Evolutionary conservation across 2,329 filamentous ascomycete species (phyloP).

Genomic region (Pseudocercospora musae): DNA sequence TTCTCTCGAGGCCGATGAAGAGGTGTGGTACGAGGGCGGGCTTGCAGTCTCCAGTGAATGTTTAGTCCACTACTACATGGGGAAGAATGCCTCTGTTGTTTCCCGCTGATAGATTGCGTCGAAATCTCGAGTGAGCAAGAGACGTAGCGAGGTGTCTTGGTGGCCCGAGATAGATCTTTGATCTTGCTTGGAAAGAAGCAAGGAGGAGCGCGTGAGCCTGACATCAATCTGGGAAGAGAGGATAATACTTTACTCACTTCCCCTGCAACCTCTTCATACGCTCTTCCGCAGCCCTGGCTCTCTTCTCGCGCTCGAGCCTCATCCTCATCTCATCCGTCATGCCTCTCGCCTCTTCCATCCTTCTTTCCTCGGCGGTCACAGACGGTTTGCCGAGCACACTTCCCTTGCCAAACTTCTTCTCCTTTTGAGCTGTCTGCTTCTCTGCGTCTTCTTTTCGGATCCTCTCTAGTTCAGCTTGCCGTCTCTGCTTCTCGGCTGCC

Average conservation of each 20-base stretch:
- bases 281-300: constrained; percentile 88
- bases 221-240: not conserved
- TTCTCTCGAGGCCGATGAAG: too few relatives aligned
- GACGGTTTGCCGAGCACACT: constrained; percentile 51
- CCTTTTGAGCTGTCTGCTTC: constrained; percentile 48
- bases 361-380: constrained; percentile 75
- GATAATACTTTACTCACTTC: constrained; percentile 7
- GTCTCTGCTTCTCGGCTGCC: constrained; percentile 56
- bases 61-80: too few relatives aligned
- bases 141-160: too few relatives aligned
- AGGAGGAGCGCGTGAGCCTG: not conserved
- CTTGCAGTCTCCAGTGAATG: too few relatives aligned
- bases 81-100: too few relatives aligned
- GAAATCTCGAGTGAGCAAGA: too few relatives aligned
- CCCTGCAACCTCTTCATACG: constrained; percentile 66
- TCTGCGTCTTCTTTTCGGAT: constrained; percentile 64
- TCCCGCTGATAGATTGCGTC: too few relatives aligned
- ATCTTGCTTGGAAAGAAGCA: too few relatives aligned
- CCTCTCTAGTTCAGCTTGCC: constrained; percentile 71
- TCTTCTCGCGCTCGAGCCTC: constrained; percentile 80
- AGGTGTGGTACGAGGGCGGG: too few relatives aligned
- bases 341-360: constrained; percentile 79
- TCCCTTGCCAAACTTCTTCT: constrained; percentile 51
- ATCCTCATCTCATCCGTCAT: constrained; percentile 83
- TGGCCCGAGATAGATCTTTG: not conserved